phyloP scores from a whole-genome alignment of 495 filamentous ascomycete genomes.

The Talaromyces liani region DNA sequence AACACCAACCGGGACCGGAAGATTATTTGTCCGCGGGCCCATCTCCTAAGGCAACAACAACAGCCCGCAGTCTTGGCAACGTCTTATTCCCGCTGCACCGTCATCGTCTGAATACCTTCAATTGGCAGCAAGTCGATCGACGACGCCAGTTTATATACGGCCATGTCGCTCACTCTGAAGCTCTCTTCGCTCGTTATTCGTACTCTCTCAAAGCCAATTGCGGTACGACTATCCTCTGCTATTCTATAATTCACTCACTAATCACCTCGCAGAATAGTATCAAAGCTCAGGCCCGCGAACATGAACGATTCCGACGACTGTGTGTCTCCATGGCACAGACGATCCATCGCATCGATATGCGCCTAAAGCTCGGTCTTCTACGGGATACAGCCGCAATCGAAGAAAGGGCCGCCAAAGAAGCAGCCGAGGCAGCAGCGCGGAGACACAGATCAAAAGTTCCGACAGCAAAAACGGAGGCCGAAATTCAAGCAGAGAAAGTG shows the following conservation, averaged over 20 bases:
- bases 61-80: background rate
- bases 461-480: slow-evolving; percentile 73
- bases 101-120: background rate
- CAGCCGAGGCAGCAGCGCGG: slow-evolving; percentile 38
- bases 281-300: slow-evolving; percentile 89
- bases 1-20: slow-evolving; percentile 5
- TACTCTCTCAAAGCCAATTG: slow-evolving; percentile 67
- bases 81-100: background rate
- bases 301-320: slow-evolving; percentile 74
- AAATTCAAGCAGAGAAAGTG: slow-evolving; percentile 56
- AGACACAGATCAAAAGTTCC: slow-evolving; percentile 62
- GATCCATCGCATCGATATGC: slow-evolving; percentile 92
- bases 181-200: slow-evolving; percentile 59
- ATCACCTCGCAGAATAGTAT: slow-evolving; percentile 67
- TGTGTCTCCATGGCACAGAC: slow-evolving; percentile 72
- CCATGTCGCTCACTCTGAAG: slow-evolving; percentile 56
- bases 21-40: background rate
- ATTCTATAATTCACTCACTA: slow-evolving; percentile 30
- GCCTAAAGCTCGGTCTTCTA: slow-evolving; percentile 73
- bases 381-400: slow-evolving; percentile 65
- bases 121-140: background rate
- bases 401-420: slow-evolving; percentile 37
- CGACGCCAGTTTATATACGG: background rate
- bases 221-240: slow-evolving; percentile 37
- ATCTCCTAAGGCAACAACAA: slow-evolving; percentile 8